These are phyloP conservation scores for Mycosphaerella sp. DNA, from an alignment of 2,329 filamentous ascomycete species.

Conservation along the genomic window DNA sequence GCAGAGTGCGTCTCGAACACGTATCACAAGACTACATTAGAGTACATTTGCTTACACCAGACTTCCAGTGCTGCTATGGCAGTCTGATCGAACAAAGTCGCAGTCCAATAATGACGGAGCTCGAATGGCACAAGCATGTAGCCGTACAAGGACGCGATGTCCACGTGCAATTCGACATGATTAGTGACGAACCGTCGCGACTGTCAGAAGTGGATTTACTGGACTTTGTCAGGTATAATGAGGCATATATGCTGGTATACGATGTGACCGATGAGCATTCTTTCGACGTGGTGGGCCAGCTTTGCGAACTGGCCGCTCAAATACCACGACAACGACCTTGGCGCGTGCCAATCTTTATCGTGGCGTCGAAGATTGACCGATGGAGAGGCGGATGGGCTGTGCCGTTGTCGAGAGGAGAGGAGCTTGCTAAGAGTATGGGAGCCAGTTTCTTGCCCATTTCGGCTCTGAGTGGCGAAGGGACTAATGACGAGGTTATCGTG, in stretches of 20 bases:
- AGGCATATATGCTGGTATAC: constrained; percentile 13
- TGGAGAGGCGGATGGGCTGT: constrained; percentile 14
- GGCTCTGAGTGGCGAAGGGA: constrained; percentile 12
- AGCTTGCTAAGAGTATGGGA: constrained; percentile 4
- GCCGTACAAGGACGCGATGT: constrained; percentile 12
- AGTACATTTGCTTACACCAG: neutral
- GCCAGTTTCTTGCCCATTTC: constrained; percentile 9
- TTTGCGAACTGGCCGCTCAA: constrained; percentile 1
- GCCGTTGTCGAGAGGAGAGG: constrained; percentile 3
- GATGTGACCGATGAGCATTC: constrained; percentile 8
- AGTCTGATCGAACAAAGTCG: constrained; percentile 7
- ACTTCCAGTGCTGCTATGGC: constrained; percentile 10
- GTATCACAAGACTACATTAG: neutral
- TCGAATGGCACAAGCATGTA: constrained; percentile 15
- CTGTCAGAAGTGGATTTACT: constrained; percentile 5
- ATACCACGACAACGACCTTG: constrained; percentile 9
- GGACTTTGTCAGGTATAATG: constrained; percentile 7
- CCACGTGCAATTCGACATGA: constrained; percentile 11
- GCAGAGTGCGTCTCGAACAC: constrained; percentile 2
- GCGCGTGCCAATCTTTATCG: constrained; percentile 8
- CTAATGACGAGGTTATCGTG: constrained; percentile 8
- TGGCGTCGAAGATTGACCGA: constrained; percentile 11
- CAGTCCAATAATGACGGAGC: constrained; percentile 1
- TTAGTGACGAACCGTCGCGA: neutral
- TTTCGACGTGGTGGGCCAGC: constrained; percentile 8